Evolutionary conservation across 805 yeast species (phyloP).

Genomic region (Gaillardinia entomophila): DNA sequence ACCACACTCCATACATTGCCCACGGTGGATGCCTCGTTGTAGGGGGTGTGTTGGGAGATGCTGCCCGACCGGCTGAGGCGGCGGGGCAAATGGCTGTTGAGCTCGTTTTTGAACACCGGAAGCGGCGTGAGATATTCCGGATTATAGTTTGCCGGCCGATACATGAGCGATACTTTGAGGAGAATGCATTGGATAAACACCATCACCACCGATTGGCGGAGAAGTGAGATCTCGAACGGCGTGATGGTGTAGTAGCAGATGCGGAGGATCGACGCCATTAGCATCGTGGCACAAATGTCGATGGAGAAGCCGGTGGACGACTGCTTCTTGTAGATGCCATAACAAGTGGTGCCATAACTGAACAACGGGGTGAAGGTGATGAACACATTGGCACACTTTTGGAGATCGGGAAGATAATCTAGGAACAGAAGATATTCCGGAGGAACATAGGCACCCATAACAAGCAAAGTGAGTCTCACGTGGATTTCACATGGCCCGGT

Average conservation of each 20-base stretch:
- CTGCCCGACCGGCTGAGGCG: constrained; percentile 8
- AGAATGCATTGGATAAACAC: constrained; percentile 67
- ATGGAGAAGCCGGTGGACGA: constrained; percentile 78
- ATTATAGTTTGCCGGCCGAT: constrained; percentile 38
- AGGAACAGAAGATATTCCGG: constrained; percentile 17
- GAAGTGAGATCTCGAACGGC: constrained; percentile 75
- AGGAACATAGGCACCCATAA: constrained; percentile 3
- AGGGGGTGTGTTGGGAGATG: constrained; percentile 11
- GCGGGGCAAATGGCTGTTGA: constrained; percentile 17
- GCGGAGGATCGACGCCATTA: constrained; percentile 67
- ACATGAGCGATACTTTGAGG: constrained; percentile 55
- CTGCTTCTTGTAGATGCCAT: constrained; percentile 55
- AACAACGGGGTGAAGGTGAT: constrained; percentile 79
- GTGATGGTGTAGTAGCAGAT: constrained; percentile 72
- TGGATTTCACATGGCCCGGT: no score
- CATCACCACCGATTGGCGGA: constrained; percentile 82
- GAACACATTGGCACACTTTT: constrained; percentile 54
- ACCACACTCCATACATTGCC: constrained; percentile 1
- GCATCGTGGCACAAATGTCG: constrained; percentile 92
- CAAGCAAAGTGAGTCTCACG: not conserved
- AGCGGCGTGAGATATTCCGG: constrained; percentile 25
- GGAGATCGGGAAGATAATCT: constrained; percentile 32
- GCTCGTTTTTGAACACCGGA: constrained; percentile 23
- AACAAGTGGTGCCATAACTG: constrained; percentile 81
- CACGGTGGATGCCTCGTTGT: constrained; percentile 2